phyloP scores from a whole-genome alignment of 1,284 basidiomycete species.

The Boletellus deceptivus region DNA sequence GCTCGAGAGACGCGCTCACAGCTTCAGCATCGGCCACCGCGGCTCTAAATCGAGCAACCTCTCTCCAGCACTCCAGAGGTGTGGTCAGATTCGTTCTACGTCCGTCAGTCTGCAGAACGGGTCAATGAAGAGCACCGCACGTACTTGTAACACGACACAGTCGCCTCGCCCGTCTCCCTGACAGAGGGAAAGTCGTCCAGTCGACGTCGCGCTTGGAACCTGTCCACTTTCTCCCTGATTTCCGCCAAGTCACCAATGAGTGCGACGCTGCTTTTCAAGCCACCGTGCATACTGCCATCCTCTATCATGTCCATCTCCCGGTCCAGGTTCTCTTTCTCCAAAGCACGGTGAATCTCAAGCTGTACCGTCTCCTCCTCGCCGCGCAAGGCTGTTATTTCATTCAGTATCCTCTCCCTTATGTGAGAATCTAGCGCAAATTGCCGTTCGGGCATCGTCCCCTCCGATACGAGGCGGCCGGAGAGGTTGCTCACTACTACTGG shows the following conservation, averaged over 20 bases:
- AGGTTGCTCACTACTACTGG: conserved; percentile 74
- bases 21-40: conserved; percentile 68
- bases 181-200: conserved; percentile 57
- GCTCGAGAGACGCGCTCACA: conserved; percentile 34
- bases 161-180: conserved; percentile 54
- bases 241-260: conserved; percentile 73
- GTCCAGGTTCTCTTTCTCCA: conserved; percentile 81
- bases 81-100: conserved; percentile 55
- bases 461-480: conserved; percentile 56
- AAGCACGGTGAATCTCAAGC: conserved; percentile 62
- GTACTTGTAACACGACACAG: conserved; percentile 74
- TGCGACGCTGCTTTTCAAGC: conserved; percentile 56
- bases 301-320: conserved; percentile 49
- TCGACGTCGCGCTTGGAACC: conserved; percentile 60
- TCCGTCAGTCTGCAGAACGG: conserved; percentile 6
- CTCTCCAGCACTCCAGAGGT: conserved; percentile 74
- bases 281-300: conserved; percentile 38
- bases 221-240: conserved; percentile 64
- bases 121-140: not conserved
- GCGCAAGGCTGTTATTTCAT: conserved; percentile 60
- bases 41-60: conserved; percentile 71
- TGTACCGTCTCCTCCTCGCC: conserved; percentile 65
- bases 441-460: conserved; percentile 59
- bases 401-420: conserved; percentile 63
- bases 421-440: conserved; percentile 70